Base-by-base conservation (phyloP, 768 basidiomycete genomes). In the Leccinum fibrillosum region DNA sequence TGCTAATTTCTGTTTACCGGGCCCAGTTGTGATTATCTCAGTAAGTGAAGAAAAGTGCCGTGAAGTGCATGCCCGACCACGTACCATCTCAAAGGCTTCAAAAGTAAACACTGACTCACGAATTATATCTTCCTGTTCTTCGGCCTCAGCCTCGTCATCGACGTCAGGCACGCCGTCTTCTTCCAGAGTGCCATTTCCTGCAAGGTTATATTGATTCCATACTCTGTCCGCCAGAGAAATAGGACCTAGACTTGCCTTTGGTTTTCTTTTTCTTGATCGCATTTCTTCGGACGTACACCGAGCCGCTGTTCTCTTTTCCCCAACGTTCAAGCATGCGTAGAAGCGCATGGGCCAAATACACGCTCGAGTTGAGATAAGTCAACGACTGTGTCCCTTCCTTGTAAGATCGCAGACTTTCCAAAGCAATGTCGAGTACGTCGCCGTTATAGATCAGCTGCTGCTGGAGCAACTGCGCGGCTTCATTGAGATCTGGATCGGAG, bases 361-460 rank as follows among this genome's bases (percentile, higher is more conserved):
- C 81, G 62, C 90, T 88, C 1, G 94, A 84, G 69, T 94, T 90
- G 53, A 98, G 85, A 75, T 93, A 98, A 8, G 86, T 85, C 51
- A 89, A 74, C 2, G 82, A 83, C 63, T 90, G 88, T 6, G 91
- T 88, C 52, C 86, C 93, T 49, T 88, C 82, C 63, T 88, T 90
- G 78, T 94, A 98, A 25, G 78, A 77, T 50, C 83, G 78, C 51
- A 98, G 72, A 55, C 90, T 87, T 25, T 89, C 87, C 47, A 94
- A 76, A 0, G 94, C 83, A 23, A 94, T 84, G 64, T 98, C 95
- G 54, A 98, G 85, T 17, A 95, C 86, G 62, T 98, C 94, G 34
- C 92, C 94, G 65, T 94, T 94, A 76, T 98, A 98, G 66, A 98
- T 89, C 25, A 99, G 78, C 70, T 97, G 92, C 62, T 93, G 86